Conservation (phyloP, 2,329 filamentous ascomycete genomes). For the Waltergamsia citrina region DNA sequence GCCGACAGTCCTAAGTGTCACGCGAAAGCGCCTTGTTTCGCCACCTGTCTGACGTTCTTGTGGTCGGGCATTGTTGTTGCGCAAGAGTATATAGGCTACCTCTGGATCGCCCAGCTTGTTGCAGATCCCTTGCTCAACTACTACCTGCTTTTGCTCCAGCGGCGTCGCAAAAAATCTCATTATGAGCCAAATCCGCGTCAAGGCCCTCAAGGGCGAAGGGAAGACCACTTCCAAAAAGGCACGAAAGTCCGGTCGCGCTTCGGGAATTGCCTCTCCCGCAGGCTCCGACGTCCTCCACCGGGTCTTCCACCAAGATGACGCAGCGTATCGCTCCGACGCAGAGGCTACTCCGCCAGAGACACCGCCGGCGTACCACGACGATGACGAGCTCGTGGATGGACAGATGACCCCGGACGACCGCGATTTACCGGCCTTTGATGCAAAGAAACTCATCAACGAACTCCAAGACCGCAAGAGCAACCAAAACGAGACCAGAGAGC, state of each 20-base stretch:
- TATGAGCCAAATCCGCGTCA: conserved; percentile 59
- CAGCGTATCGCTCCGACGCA: conserved; percentile 21
- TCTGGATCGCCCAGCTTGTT: no score
- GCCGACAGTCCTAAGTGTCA: no score
- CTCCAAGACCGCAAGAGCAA: conserved; percentile 69
- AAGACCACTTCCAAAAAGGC: conserved; percentile 67
- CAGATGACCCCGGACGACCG: conserved; percentile 20
- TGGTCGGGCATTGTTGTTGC: no score
- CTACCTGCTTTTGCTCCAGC: no score
- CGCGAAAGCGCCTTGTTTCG: no score
- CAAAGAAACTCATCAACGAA: conserved; percentile 55
- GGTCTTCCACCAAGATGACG: conserved; percentile 17
- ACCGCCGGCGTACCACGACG: conserved; percentile 19
- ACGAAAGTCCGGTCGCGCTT: conserved; percentile 46
- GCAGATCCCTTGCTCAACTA: no score
- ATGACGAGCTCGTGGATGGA: conserved; percentile 21
- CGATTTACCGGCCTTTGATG: conserved; percentile 34
- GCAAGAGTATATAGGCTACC: no score
- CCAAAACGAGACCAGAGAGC: conserved; percentile 60
- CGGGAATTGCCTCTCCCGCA: conserved; percentile 45
- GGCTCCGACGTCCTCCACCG: conserved; percentile 26
- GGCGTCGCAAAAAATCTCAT: conserved; percentile 4
- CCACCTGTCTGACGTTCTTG: no score
- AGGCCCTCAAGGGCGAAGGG: conserved; percentile 58
- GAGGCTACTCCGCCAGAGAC: conserved; percentile 4